phyloP scores from a whole-genome alignment of 1,284 basidiomycete species.

The Leccinum fuscescens region DNA sequence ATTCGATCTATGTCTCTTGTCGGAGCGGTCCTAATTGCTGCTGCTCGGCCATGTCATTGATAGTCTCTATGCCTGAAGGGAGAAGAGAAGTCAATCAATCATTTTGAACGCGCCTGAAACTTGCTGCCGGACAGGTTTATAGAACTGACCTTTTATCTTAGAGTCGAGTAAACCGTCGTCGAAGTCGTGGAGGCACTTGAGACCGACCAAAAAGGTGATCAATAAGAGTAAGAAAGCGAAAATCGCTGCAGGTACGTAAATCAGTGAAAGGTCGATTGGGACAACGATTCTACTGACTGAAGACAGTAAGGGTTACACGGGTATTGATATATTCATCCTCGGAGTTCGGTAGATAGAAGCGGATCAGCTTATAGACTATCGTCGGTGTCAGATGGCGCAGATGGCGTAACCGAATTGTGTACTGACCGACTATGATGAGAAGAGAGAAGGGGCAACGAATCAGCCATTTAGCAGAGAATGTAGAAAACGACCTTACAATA shows the following conservation, averaged over 20 bases:
- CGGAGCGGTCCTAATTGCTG: constrained; percentile 38
- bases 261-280: not conserved
- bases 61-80: constrained; percentile 49
- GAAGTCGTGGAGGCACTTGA: constrained; percentile 78
- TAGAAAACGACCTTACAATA: constrained; percentile 55
- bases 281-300: constrained; percentile 56
- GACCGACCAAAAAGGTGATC: constrained; percentile 67
- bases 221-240: constrained; percentile 72
- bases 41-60: constrained; percentile 45
- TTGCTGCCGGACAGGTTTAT: constrained; percentile 35
- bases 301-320: constrained; percentile 71
- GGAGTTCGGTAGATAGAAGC: constrained; percentile 68
- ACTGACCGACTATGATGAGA: constrained; percentile 39
- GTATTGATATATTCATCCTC: constrained; percentile 60
- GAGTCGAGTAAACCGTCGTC: constrained; percentile 63
- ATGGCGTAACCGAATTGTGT: not conserved
- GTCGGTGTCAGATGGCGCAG: not conserved
- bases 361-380: constrained; percentile 75
- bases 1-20: constrained; percentile 53
- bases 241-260: constrained; percentile 47
- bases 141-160: constrained; percentile 70
- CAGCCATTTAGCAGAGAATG: constrained; percentile 14
- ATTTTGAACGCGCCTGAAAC: constrained; percentile 24
- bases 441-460: constrained; percentile 1
- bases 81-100: constrained; percentile 35